Percentiles rank a stretch among this genome's conserved stretches.
phyloP scores from a whole-genome alignment of 2,329 filamentous ascomycete genomes.

The Aspergillus piperis region DNA sequence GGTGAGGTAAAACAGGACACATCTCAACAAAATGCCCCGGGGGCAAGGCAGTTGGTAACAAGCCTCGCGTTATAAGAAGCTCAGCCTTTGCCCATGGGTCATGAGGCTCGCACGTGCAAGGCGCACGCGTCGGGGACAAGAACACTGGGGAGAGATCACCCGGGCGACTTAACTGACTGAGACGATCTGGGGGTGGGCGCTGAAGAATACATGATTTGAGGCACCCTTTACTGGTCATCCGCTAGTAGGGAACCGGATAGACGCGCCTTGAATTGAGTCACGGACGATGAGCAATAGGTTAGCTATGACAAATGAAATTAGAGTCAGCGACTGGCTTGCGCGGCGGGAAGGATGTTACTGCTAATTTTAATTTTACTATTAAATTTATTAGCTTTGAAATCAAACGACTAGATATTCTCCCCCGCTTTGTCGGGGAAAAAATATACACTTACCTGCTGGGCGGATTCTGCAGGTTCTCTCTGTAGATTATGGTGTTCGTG shows the following conservation, averaged over 20 bases:
- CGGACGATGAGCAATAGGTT: not conserved
- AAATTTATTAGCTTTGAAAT: not conserved
- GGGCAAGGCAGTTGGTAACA: not conserved
- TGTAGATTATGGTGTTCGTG: not conserved
- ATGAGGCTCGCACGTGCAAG: slow-evolving; percentile 23
- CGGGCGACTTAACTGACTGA: slow-evolving; percentile 14
- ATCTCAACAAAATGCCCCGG: not conserved
- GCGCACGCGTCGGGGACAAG: slow-evolving; percentile 20
- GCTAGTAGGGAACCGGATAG: not conserved
- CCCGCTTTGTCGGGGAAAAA: not conserved
- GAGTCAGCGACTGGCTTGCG: not conserved
- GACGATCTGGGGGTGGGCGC: not conserved
- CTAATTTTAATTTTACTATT: not conserved
- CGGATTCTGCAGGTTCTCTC: not conserved
- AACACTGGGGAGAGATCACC: slow-evolving; percentile 15
- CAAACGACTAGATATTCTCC: not conserved
- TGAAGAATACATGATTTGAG: slow-evolving; percentile 4
- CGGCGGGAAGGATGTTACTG: not conserved
- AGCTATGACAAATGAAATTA: slow-evolving; percentile 9
- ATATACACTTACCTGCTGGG: not conserved
- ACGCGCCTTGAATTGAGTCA: slow-evolving; percentile 13
- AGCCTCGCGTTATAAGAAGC: slow-evolving; percentile 15
- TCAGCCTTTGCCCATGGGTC: slow-evolving; percentile 19
- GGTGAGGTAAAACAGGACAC: not conserved
- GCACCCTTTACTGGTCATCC: slow-evolving; percentile 4